Conservation (phyloP, 208 protist species). For the Leishmania tropica region DNA sequence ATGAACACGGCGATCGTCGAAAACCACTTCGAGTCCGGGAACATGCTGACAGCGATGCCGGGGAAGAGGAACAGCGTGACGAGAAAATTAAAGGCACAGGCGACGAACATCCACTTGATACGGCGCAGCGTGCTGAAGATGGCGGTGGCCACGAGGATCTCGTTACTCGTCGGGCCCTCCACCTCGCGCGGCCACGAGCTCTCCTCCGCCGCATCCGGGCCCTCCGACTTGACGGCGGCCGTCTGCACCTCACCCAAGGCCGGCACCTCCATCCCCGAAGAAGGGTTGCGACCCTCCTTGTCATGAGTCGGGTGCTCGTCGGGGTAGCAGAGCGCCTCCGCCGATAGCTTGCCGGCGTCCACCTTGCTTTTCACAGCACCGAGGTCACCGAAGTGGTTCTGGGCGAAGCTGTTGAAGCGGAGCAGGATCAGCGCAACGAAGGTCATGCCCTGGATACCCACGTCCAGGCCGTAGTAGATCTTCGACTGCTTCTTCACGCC, state of each 20-base stretch:
- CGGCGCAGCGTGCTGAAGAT: conserved; percentile 25
- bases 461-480: conserved; percentile 63
- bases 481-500: conserved; percentile 41
- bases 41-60: conserved; percentile 42
- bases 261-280: neutral
- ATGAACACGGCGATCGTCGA: conserved; percentile 52
- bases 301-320: conserved; percentile 11
- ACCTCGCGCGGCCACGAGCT: neutral
- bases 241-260: neutral
- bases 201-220: neutral
- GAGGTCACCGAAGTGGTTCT: conserved; percentile 35
- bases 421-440: conserved; percentile 48
- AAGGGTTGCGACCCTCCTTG: neutral
- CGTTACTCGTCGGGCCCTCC: conserved; percentile 20
- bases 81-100: conserved; percentile 53
- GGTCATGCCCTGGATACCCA: conserved; percentile 39
- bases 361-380: conserved; percentile 24
- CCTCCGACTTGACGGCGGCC: neutral
- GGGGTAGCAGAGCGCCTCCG: neutral
- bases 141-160: conserved; percentile 16
- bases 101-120: conserved; percentile 43
- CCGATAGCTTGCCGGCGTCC: conserved; percentile 16
- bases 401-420: conserved; percentile 49
- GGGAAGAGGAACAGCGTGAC: conserved; percentile 71
- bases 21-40: conserved; percentile 58